Base-by-base conservation (phyloP, 2,329 filamentous ascomycete species). In the Fusarium xylarioides region DNA sequence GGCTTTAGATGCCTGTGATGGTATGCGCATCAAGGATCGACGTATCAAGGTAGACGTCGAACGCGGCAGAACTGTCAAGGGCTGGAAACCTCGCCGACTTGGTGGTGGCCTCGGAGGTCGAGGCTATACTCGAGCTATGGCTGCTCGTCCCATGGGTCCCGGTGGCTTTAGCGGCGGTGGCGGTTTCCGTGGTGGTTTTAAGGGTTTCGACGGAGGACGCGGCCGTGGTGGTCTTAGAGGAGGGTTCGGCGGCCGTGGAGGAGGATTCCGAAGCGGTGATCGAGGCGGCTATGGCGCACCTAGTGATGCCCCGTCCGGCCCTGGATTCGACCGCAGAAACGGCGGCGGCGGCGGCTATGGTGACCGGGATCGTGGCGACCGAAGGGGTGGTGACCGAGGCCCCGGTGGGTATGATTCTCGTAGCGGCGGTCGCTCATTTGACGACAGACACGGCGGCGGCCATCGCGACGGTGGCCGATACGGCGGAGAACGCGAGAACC, bases 21-120 rank as follows among this genome's bases (percentile, higher is more conserved):
- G 94, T 74, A 93, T 97, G 79, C 91, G 92, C 76, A 97, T 99
- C 85, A 97, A 95, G 81, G 95, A 97, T 80, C 91, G 95, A 79
- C 91, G 92, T 78, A 93, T 98, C 79, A 91, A 97, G 80, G 95
- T 98, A 79, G 96, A 99, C 81, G 95, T 98, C 69, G 96, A 99
- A 84, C 92, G 96, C 79, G 96, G 96, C 75, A 92, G 96, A 76
- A 98, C 96, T 37, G 94, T 98, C 44, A 93, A 93, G 79, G 94
- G 93, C 54, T 99, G 96, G 96, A 93, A 93, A 79, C 96, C 96
- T 70, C 92, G 93, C 76, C 92, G 96, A 73, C 92, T 97, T 58
- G 96, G 95, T 65, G 96, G 96, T 74, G 96, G 96, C 52, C 89
- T 98, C 6, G 96, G 96, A 71, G 95, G 95, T 50, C 91, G 96